These are phyloP conservation scores for Diaporthe aspalathi DNA, from an alignment of 2,329 filamentous ascomycete genomes.

Conservation along the genomic window DNA sequence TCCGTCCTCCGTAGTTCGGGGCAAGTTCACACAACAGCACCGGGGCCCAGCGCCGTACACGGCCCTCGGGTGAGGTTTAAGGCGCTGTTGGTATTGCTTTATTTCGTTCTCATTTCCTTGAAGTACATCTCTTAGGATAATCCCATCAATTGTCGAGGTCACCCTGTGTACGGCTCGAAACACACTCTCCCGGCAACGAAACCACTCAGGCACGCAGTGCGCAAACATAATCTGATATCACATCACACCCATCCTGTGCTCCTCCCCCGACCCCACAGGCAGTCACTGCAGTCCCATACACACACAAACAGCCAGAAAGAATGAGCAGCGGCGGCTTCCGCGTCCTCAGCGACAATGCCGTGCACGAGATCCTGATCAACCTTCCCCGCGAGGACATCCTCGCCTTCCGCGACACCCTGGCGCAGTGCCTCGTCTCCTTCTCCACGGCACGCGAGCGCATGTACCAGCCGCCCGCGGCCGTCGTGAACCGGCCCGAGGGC, in stretches of 20 bases:
- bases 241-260: not conserved
- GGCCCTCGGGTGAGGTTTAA: not conserved
- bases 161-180: too few species aligned
- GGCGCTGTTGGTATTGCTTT: not conserved
- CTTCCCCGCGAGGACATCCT: not conserved
- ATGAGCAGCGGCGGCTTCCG: slow-evolving; percentile 11
- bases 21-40: not conserved
- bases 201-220: not conserved
- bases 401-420: not conserved
- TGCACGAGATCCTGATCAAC: slow-evolving; percentile 5
- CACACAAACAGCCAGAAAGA: not conserved
- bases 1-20: not conserved
- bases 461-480: not conserved
- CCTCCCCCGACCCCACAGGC: too few species aligned
- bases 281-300: too few species aligned
- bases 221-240: not conserved
- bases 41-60: not conserved
- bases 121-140: not conserved
- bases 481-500: slow-evolving; percentile 21
- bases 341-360: slow-evolving; percentile 13
- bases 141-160: too few species aligned
- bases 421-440: slow-evolving; percentile 12
- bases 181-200: not conserved
- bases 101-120: not conserved
- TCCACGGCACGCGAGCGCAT: not conserved